Percentiles rank a stretch among this genome's conserved stretches.
Conservation (phyloP, 257 asterid genomes). For the Knoxia roxburghii region DNA sequence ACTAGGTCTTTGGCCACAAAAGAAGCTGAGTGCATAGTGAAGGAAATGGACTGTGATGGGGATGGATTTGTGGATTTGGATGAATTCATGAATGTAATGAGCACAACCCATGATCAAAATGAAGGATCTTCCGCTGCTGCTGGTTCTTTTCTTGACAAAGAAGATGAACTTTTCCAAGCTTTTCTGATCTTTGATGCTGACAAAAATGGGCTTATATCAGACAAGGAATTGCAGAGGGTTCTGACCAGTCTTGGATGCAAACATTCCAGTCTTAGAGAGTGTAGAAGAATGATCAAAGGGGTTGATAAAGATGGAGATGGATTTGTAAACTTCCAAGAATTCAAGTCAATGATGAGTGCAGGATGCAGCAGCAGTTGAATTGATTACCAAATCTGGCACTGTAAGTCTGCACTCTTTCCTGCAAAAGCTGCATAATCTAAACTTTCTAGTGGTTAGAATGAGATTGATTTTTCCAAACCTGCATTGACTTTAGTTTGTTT, state of each 20-base stretch:
- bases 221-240: constrained; percentile 49
- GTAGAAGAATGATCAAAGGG: constrained; percentile 52
- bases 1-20: constrained; percentile 31
- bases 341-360: constrained; percentile 54
- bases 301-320: constrained; percentile 75
- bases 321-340: constrained; percentile 54
- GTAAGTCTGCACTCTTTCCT: neutral
- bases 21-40: constrained; percentile 55
- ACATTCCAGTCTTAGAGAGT: constrained; percentile 37
- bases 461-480: neutral
- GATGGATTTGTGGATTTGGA: constrained; percentile 59
- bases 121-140: constrained; percentile 9
- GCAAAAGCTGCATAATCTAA: neutral
- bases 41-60: constrained; percentile 59
- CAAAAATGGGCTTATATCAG: constrained; percentile 54
- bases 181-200: constrained; percentile 59
- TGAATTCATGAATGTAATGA: constrained; percentile 54
- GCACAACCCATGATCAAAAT: constrained; percentile 1
- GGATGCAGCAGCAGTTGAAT: constrained; percentile 18
- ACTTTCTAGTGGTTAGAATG: neutral
- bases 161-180: constrained; percentile 36
- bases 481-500: neutral
- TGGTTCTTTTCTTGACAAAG: constrained; percentile 21
- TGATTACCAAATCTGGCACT: neutral
- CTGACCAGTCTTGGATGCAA: constrained; percentile 45